Evolutionary conservation across 208 protist species (phyloP).

Genomic region (Trypanosoma platydactyli): DNA sequence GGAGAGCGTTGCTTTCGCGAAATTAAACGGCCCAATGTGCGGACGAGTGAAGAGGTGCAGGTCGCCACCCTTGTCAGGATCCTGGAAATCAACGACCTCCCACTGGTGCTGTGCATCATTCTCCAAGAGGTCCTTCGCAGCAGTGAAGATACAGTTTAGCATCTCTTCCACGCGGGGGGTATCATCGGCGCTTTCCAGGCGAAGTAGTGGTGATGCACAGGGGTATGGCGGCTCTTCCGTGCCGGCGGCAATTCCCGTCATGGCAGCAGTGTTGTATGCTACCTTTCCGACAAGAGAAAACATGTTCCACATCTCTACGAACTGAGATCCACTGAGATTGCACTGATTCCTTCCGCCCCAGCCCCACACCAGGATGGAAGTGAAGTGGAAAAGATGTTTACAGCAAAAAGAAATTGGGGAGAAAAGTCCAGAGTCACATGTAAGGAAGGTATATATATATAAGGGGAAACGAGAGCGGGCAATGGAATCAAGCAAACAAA

Average conservation of each 20-base stretch:
- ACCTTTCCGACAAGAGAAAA: constrained; percentile 63
- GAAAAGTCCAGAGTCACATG: too few relatives aligned
- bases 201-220: constrained; percentile 72
- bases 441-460: too few relatives aligned
- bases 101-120: constrained; percentile 63
- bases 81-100: constrained; percentile 65
- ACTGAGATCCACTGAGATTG: too few relatives aligned
- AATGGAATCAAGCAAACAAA: too few relatives aligned
- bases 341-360: neutral
- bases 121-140: constrained; percentile 59
- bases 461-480: too few relatives aligned
- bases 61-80: constrained; percentile 61
- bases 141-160: constrained; percentile 51
- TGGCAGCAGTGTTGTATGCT: constrained; percentile 75
- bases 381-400: too few relatives aligned
- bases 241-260: constrained; percentile 71
- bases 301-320: constrained; percentile 60
- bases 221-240: constrained; percentile 82
- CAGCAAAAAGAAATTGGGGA: too few relatives aligned
- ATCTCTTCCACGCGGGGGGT: constrained; percentile 39
- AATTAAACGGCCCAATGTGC: constrained; percentile 81
- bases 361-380: neutral
- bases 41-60: constrained; percentile 69
- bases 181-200: constrained; percentile 55
- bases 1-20: constrained; percentile 68